Evolutionary conservation across 2,329 filamentous ascomycete genomes (phyloP), one percentile per base, ranked within the genome.

Genomic region (Penicillium brasilianum): DNA sequence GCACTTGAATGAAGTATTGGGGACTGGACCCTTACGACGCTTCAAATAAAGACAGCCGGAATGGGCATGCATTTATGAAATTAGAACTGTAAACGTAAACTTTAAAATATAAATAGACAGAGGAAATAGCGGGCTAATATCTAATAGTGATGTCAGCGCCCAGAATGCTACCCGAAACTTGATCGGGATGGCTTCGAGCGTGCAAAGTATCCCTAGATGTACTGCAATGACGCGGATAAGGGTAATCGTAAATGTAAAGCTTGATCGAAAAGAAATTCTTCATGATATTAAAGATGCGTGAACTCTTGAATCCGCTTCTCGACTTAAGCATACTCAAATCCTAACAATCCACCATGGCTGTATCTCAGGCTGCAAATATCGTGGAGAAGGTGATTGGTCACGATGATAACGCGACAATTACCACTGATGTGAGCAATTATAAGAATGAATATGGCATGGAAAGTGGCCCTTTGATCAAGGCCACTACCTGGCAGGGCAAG

Each of bases 401-500:
- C 72, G 84, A 80, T 67, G 82, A 85, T 67, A 89, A 88, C 69
- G 83, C 87, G 18, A 81, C 84, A 55, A 90, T 87, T 0, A 78
- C 83, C 16, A 91, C 94, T 64, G 88, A 95, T 71, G 81, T 94
- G 51, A 80, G 85, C 61, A 88, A 88, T 66, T 90, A 90, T n/a
- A 80, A 80, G 4, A 82, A 89, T 60, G 75, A 80, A 20, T 81
- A 82, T 72, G 85, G 82, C 25, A 79, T 85, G 69, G 77, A 81
- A 4, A 78, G 76, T 3, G 77, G 76, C 34, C 84, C 88, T 69
- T 89, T 78, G 16, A 95, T 96, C 90, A 90, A 91, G 75, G 93
- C 92, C 0, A 78, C 96, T 14, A 85, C 85, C 2, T 96, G 92
- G 92, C 87, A 90, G 77, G 90, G 90, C 55, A 95, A 94, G 81